A percentile compares a stretch with the other conserved stretches of the same genome.
phyloP scores from a whole-genome alignment of 2,329 filamentous ascomycete species.

The Knoxdaviesia capensis region DNA sequence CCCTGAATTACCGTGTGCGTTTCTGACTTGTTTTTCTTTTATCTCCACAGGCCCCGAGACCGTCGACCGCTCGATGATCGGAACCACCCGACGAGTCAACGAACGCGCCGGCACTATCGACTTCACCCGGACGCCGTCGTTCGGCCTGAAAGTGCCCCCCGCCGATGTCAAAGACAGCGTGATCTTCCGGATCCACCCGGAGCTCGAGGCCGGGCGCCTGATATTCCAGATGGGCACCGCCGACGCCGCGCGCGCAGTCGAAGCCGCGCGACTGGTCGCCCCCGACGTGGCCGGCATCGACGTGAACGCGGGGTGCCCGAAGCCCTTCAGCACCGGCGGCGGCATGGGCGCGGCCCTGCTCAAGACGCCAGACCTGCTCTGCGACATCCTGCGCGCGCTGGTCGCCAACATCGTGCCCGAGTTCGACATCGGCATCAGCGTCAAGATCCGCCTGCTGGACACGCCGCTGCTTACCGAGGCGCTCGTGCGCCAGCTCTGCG shows the following conservation, averaged over 20 bases:
- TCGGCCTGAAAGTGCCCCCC: constrained; percentile 38
- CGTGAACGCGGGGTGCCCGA: constrained; percentile 95
- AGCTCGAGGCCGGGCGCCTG: constrained; percentile 50
- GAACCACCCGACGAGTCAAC: constrained; percentile 61
- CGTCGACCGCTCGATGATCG: constrained; percentile 80
- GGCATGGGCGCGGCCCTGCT: constrained; percentile 93
- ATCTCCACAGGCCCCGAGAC: constrained; percentile 58
- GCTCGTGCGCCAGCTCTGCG: constrained; percentile 59
- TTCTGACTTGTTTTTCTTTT: not conserved
- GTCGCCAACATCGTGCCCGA: constrained; percentile 59
- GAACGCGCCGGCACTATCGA: constrained; percentile 61
- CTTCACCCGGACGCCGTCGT: constrained; percentile 58
- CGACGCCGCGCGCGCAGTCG: constrained; percentile 61
- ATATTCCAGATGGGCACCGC: constrained; percentile 90
- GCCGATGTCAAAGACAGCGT: constrained; percentile 40
- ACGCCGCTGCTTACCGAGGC: constrained; percentile 54
- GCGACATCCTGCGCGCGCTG: constrained; percentile 63
- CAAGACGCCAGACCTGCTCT: constrained; percentile 64
- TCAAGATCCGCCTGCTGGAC: constrained; percentile 83
- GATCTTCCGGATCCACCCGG: constrained; percentile 70
- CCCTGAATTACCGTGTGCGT: too few relatives aligned
- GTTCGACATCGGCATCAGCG: constrained; percentile 80
- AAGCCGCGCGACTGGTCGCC: constrained; percentile 69
- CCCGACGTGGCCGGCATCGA: constrained; percentile 84
- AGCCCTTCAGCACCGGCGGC: constrained; percentile 81